A percentile compares a stretch with the other conserved stretches of the same genome.
Evolutionary conservation across 768 basidiomycete genomes (phyloP).

Genomic region (Wakefieldia striispora): DNA sequence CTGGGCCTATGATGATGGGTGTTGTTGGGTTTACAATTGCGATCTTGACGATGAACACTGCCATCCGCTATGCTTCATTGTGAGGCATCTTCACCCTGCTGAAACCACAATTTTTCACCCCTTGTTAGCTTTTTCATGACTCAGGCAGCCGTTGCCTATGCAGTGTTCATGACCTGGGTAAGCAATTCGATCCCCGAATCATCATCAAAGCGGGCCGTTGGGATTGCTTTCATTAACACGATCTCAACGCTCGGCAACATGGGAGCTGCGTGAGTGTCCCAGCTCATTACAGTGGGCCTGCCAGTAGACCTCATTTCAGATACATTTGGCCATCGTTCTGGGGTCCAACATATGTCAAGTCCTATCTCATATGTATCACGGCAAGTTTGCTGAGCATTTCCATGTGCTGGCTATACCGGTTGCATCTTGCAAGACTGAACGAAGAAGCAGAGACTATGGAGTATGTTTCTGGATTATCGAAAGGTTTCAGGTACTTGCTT

Average conservation of each 20-base stretch:
- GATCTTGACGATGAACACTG: slow-evolving; percentile 58
- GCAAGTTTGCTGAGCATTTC: slow-evolving; percentile 49
- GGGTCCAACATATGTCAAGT: slow-evolving; percentile 68
- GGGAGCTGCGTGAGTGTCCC: slow-evolving; percentile 64
- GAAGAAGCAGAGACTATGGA: too few species aligned
- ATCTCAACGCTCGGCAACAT: slow-evolving; percentile 85
- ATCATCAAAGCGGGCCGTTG: slow-evolving; percentile 83
- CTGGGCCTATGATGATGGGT: slow-evolving; percentile 51
- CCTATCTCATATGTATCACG: slow-evolving; percentile 72
- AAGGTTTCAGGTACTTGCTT: too few species aligned
- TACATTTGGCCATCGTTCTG: slow-evolving; percentile 68
- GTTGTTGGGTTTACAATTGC: slow-evolving; percentile 69
- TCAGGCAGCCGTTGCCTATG: slow-evolving; percentile 68
- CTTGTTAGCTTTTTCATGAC: slow-evolving; percentile 69
- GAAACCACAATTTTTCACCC: background rate
- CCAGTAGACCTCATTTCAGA: too few species aligned
- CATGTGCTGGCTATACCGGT: slow-evolving; percentile 49
- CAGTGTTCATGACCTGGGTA: slow-evolving; percentile 57
- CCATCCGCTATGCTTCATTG: slow-evolving; percentile 65
- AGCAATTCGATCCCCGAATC: slow-evolving; percentile 68
- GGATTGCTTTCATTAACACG: slow-evolving; percentile 78
- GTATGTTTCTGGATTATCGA: too few species aligned
- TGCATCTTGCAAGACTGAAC: slow-evolving; percentile 19
- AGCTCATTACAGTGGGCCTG: slow-evolving; percentile 26
- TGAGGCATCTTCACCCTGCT: slow-evolving; percentile 26